A percentile compares a stretch with the other conserved stretches of the same genome.
phyloP scores from a whole-genome alignment of 129 eudicot species.

The Oenanthe sinensis region DNA sequence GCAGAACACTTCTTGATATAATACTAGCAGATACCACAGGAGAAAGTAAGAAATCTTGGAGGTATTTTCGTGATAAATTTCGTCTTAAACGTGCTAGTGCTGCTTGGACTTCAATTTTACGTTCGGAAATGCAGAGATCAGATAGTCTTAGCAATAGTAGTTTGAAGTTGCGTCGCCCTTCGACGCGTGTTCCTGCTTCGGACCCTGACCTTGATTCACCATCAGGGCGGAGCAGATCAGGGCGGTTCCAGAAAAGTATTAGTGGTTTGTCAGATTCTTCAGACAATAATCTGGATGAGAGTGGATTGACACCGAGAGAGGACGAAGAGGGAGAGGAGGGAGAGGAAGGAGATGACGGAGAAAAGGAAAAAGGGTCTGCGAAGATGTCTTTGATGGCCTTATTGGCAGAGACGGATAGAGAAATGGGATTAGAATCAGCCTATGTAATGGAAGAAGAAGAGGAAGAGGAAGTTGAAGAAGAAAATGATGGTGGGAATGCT shows the following conservation, averaged over 20 bases:
- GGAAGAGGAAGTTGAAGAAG: slow-evolving; percentile 32
- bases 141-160: background rate
- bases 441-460: slow-evolving; percentile 12
- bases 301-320: background rate
- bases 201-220: slow-evolving; percentile 1
- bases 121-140: slow-evolving; percentile 20
- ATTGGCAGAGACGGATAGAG: slow-evolving; percentile 54
- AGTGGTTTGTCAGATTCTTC: background rate
- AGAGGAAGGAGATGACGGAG: slow-evolving; percentile 5
- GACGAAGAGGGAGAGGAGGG: background rate
- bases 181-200: slow-evolving; percentile 8
- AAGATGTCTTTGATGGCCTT: slow-evolving; percentile 83
- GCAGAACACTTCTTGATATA: slow-evolving; percentile 50
- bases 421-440: slow-evolving; percentile 48
- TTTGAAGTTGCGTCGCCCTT: slow-evolving; percentile 10
- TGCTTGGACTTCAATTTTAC: slow-evolving; percentile 33
- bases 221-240: background rate
- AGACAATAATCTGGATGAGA: background rate
- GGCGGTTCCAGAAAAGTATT: background rate
- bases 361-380: slow-evolving; percentile 19
- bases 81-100: slow-evolving; percentile 32
- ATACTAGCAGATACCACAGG: slow-evolving; percentile 43
- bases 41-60: slow-evolving; percentile 47
- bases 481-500: slow-evolving; percentile 9
- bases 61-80: slow-evolving; percentile 36